Evolutionary conservation across 2,329 filamentous ascomycete species (phyloP), one percentile per base, ranked within the genome.

Genomic region (Aspergillus versicolor): DNA sequence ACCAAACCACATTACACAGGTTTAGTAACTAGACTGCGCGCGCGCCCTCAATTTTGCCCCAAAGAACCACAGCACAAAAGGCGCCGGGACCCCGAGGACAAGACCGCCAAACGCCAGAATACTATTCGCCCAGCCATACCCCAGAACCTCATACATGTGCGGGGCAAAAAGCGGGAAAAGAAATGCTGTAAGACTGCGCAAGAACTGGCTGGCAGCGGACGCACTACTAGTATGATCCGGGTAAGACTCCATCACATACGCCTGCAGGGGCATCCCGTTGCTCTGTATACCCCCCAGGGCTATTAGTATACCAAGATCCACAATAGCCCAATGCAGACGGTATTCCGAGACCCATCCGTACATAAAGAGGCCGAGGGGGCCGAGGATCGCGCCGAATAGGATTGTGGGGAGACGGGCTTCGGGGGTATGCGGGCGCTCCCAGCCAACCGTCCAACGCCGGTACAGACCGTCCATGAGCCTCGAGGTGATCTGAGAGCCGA

Each of bases 401-500:
- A 82, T 79, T 15, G 84, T 69, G 0, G 83, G 83, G 0, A 85
- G 74, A 12, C 84, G 81, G 56, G 79, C 81, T 61, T 88, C 85
- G 0, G 84, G 84, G 1, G 57, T 56, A 15, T 70, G 66, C 3
- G 59, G 61, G 2, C 61, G 61, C 12, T 60, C 61, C 32, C 66
- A 61, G 17, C 59, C 64, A 11, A 61, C 62, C 49, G 68, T 70
- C 27, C 73, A 62, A 40, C 64, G 60, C 9, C 65, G 61, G 64
- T 73, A 81, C 4, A 77, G 60, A 9, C 57, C 61, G 56, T 83
- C 81, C 67, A 80, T 78, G 0, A 79, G 27, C 0, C 69, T 68
- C 0, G 76, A 79, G 8, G 75, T 75, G 1, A 81, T 38, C 57
- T 82, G 78, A 0, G 78, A 75, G 3, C 79, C 83, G 32, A 86